Evolutionary conservation across 2,329 filamentous ascomycete species (phyloP), one percentile per base, ranked within the genome.

Genomic region (Colletotrichum acutatum): DNA sequence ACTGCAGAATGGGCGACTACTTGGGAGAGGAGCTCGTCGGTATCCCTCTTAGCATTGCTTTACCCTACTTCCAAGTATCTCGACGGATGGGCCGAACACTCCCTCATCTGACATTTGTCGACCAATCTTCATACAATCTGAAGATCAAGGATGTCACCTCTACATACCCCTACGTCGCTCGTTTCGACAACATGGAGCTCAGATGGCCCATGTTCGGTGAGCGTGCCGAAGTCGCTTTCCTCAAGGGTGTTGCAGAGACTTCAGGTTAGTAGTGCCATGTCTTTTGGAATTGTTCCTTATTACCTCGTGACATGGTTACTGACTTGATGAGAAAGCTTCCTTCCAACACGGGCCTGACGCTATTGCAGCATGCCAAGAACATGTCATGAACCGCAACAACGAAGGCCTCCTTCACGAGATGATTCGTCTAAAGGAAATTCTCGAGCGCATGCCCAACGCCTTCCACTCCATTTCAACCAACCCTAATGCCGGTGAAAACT

Each of bases 201-300:
- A 81, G 87, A 62, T 89, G 87, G 87, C 84, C 86, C 1, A 85
- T 88, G 79, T 89, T 89, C 67, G 86, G 87, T 11, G 86, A 88
- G 72, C 80, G 82, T 16, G 84, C 86, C 0, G 87, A 89, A 75
- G 83, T 87, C 3, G 84, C 86, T 3, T 89, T 89, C 61, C 80
- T 88, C 2, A 87, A 87, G 67, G 85, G 86, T 2, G 85, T 83
- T 42, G 85, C 86, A 0, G 86, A 86, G 12, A 87, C 85, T 14
- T 83, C 83, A 52, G 83, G 82, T 83, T 72, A 65, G 76, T 68
- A 6, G 12, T 19, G 14, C 2, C 30, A 11, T 1, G 32, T 37
- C 32, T 14, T 24, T 34, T 5, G 54, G 14, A 9, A 22, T 9
- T 12, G 3, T 49, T 5, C 1, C 2, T 26, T 46, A 30, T 9